Percentiles rank a stretch among this genome's conserved stretches.
Conservation (phyloP, 768 basidiomycete species). For the Lactarius hengduanensis region DNA sequence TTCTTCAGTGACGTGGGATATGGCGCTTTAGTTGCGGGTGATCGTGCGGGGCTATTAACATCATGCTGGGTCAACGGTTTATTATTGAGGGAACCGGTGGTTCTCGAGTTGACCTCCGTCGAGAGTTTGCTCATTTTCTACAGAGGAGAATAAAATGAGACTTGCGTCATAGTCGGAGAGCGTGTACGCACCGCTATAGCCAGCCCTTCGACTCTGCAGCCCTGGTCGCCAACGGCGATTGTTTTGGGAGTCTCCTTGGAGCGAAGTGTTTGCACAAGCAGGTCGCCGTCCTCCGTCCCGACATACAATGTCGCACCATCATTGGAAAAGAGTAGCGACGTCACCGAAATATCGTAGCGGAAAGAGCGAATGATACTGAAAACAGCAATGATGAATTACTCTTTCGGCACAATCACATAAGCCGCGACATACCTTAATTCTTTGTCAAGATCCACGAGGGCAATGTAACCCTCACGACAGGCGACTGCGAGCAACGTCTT, state of each 20-base stretch:
- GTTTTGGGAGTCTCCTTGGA: constrained; percentile 61
- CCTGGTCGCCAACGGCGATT: constrained; percentile 49
- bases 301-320: constrained; percentile 67
- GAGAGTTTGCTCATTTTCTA: constrained; percentile 30
- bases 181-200: constrained; percentile 51
- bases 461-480: constrained; percentile 52
- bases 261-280: constrained; percentile 64
- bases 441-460: constrained; percentile 70
- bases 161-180: neutral
- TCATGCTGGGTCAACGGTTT: constrained; percentile 28
- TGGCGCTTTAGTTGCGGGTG: constrained; percentile 11
- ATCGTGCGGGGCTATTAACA: constrained; percentile 18
- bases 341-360: constrained; percentile 50
- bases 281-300: constrained; percentile 61
- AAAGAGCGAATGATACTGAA: constrained; percentile 59
- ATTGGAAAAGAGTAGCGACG: constrained; percentile 63
- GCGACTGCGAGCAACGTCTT: constrained; percentile 65
- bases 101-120: constrained; percentile 32
- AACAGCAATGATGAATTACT: constrained; percentile 1
- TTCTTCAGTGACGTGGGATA: constrained; percentile 13
- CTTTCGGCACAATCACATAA: neutral
- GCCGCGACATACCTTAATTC: constrained; percentile 57
- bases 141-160: neutral
- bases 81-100: constrained; percentile 35
- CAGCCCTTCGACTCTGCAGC: constrained; percentile 50